Percentiles rank a stretch among this genome's conserved stretches.
phyloP scores from a whole-genome alignment of 1,284 basidiomycete genomes.

The Moesziomyces aphidis region DNA sequence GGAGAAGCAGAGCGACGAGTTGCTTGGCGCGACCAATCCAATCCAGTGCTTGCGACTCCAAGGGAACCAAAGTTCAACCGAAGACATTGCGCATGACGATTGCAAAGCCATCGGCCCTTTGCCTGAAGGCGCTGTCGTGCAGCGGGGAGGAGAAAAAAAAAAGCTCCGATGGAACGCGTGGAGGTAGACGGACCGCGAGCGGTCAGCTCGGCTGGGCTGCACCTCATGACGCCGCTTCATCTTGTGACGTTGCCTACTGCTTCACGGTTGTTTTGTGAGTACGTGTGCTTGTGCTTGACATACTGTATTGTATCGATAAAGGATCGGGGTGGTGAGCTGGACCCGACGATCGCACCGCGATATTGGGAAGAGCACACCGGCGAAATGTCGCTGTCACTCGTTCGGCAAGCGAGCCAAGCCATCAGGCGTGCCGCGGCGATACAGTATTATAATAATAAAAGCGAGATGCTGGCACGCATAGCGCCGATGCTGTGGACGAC shows the following conservation, averaged over 20 bases:
- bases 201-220: background rate
- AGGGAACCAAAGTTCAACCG: too few species aligned
- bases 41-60: too few species aligned
- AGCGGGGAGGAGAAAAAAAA: background rate
- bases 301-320: background rate
- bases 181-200: background rate
- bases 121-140: too few species aligned
- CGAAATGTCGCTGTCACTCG: too few species aligned
- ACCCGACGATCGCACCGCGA: too few species aligned
- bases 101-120: too few species aligned
- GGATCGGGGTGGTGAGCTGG: slow-evolving; percentile 1
- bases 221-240: background rate
- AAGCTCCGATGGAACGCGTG: background rate
- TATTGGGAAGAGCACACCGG: background rate
- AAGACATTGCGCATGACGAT: too few species aligned
- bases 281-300: background rate
- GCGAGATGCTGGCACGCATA: background rate
- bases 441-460: too few species aligned
- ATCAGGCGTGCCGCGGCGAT: too few species aligned
- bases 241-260: background rate
- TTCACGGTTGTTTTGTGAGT: background rate
- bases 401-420: too few species aligned
- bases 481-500: too few species aligned
- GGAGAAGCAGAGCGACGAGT: background rate
- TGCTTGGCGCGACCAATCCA: slow-evolving; percentile 1